Evolutionary conservation across 441 rosid genomes (phyloP), one percentile per base, ranked within the genome.

Genomic region (Mallotus repandus): DNA sequence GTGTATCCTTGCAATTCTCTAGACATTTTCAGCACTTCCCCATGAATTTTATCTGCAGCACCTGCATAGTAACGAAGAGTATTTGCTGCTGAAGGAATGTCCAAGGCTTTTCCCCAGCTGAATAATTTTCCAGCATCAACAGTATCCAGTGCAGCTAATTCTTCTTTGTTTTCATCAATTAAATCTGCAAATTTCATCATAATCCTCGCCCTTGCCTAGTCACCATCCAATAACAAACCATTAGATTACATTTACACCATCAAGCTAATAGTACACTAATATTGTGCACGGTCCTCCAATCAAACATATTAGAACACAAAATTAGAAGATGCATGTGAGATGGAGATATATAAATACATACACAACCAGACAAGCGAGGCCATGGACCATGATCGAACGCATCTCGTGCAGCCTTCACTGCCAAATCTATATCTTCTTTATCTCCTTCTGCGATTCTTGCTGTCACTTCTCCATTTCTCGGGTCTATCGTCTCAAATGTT

Each of bases 11-110:
- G 96, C 50, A 90, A 35, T 49, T 76, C 82, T 0, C 88, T 71
- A 0, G 92, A 82, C 91, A 93, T 89, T 72, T 86, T 90, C 66
- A 95, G 65, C 18, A 87, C 89, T 15, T 87, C 86, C 2, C 98
- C 98, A 14, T 89, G 98, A 25, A 94, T 89, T 75, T 94, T 94
- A 72, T 94, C 99, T 0, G 99, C 98, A 3, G 96, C 98, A 3
- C 99, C 99, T 0, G 93, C 98, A 64, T 87, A 90, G 70, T 91
- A 93, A 21, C 95, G 89, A 15, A 92, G 78, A 21, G 18, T 19
- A 9, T 21, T 58, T 0, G 86, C 83, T 0, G 75, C 80, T 0
- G 5, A 10, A 9, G 97, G 99, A 72, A 95, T 85, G 45, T 92
- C 99, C 0, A 14, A 4, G 0, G 74, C 22, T 80, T 87, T 92